These are phyloP conservation scores for Anisodus acutangulus DNA, from an alignment of 257 asterid genomes.

Conservation along the genomic window DNA sequence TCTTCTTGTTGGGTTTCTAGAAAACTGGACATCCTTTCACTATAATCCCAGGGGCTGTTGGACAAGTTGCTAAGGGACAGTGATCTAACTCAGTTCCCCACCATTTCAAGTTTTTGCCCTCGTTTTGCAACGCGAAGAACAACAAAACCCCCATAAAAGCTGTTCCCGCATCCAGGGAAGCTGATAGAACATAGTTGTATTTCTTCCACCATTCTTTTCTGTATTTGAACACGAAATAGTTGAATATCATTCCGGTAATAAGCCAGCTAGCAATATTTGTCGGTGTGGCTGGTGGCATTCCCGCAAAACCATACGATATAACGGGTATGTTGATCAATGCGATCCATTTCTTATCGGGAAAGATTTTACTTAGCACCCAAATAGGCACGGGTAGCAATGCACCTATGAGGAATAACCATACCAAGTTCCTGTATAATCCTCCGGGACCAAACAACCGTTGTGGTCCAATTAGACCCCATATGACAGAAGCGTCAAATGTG, in stretches of 20 bases:
- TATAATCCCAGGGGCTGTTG: slow-evolving; percentile 79
- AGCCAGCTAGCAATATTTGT: slow-evolving; percentile 95
- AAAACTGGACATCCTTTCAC: slow-evolving; percentile 84
- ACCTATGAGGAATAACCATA: slow-evolving; percentile 86
- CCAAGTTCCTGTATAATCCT: slow-evolving; percentile 79
- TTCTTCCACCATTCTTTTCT: slow-evolving; percentile 85
- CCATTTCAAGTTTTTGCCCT: slow-evolving; percentile 75
- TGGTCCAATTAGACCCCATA: slow-evolving; percentile 92
- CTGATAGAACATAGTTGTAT: slow-evolving; percentile 86
- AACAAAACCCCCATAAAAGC: slow-evolving; percentile 92
- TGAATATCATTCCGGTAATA: slow-evolving; percentile 72
- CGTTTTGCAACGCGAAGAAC: slow-evolving; percentile 75
- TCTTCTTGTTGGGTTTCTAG: slow-evolving; percentile 36
- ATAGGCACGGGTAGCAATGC: slow-evolving; percentile 85
- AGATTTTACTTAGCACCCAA: slow-evolving; percentile 78
- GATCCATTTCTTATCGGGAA: slow-evolving; percentile 88
- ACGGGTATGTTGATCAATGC: slow-evolving; percentile 84
- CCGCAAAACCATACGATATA: slow-evolving; percentile 85
- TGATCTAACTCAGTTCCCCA: slow-evolving; percentile 89
- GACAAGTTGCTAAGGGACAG: slow-evolving; percentile 91
- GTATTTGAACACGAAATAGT: slow-evolving; percentile 80
- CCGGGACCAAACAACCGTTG: slow-evolving; percentile 72
- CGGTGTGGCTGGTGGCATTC: slow-evolving; percentile 99
- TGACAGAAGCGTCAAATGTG: slow-evolving; percentile 83
- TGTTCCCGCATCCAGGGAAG: slow-evolving; percentile 93